These are phyloP conservation scores for Rhynchospora pubera DNA, from an alignment of 176 grass and related monocot species.

Conservation along the genomic window DNA sequence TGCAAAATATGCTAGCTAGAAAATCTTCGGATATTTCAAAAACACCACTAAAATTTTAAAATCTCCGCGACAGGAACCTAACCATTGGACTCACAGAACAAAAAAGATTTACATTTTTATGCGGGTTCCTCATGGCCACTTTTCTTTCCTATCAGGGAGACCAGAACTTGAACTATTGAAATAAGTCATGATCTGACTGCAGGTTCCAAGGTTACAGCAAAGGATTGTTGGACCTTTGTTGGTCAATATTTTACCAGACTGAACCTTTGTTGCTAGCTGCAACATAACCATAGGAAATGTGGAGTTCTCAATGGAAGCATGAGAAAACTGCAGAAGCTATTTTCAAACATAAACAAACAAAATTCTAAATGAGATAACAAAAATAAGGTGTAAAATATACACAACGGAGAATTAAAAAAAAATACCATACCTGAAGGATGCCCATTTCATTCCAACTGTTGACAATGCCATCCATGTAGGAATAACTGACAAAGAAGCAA, in stretches of 20 bases:
- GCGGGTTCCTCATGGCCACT: background rate
- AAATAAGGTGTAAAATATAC: background rate
- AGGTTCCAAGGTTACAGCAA: background rate
- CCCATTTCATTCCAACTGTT: conserved; percentile 98
- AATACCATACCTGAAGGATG: conserved; percentile 74
- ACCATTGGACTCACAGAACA: background rate
- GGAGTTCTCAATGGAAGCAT: background rate
- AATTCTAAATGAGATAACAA: background rate
- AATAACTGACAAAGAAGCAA: conserved; percentile 97
- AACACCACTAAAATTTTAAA: background rate
- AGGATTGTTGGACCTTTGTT: background rate
- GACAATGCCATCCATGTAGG: conserved; percentile 98
- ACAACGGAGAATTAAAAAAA: background rate
- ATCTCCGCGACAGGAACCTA: background rate
- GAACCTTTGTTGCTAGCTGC: background rate
- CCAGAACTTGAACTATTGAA: background rate
- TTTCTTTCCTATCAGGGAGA: background rate
- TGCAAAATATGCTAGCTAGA: background rate
- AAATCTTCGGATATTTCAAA: background rate
- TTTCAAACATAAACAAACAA: background rate
- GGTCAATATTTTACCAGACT: background rate
- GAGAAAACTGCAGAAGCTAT: background rate
- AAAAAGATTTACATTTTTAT: background rate
- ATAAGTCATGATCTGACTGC: background rate
- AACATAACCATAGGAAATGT: background rate